These are phyloP conservation scores for Salisapilia sapeloensis DNA, from an alignment of 352 stramenopile genomes.

Conservation along the genomic window DNA sequence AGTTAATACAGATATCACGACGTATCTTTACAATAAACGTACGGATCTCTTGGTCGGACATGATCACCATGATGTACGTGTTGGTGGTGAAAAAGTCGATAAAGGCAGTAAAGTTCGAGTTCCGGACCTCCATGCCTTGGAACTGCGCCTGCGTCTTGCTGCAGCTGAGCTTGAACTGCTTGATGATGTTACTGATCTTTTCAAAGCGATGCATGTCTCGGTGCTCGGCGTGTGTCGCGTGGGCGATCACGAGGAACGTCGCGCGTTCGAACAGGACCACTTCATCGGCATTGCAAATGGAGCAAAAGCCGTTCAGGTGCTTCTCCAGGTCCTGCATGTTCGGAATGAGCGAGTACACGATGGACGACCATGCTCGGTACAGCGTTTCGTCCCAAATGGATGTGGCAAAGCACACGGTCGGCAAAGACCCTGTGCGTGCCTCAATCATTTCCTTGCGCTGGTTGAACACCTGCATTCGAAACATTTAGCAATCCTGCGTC, in stretches of 20 bases:
- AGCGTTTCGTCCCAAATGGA: conserved; percentile 99
- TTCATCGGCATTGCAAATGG: conserved; percentile 92
- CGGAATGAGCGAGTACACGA: conserved; percentile 98
- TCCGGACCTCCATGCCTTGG: conserved; percentile 93
- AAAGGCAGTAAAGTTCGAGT: conserved; percentile 97
- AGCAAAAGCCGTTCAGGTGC: conserved; percentile 95
- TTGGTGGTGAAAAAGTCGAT: conserved; percentile 98
- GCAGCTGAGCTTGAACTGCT: conserved; percentile 99
- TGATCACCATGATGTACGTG: conserved; percentile 99
- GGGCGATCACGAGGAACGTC: conserved; percentile 98
- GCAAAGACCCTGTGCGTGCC: conserved; percentile 75
- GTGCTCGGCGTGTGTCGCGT: conserved; percentile 83
- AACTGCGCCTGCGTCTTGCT: conserved; percentile 97
- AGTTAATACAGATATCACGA: neutral
- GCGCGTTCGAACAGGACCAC: conserved; percentile 97
- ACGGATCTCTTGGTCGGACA: conserved; percentile 83
- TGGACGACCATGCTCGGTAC: conserved; percentile 97
- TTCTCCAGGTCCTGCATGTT: conserved; percentile 95
- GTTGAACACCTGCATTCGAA: conserved; percentile 80
- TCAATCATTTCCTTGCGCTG: conserved; percentile 91
- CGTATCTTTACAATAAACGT: conserved; percentile 7
- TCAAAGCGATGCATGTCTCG: conserved; percentile 97
- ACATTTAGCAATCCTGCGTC: neutral
- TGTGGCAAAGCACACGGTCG: conserved; percentile 89
- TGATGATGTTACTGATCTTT: conserved; percentile 99